Evolutionary conservation across 2,329 filamentous ascomycete species (phyloP), one percentile per base, ranked within the genome.

Genomic region (Mariannaea sp.): DNA sequence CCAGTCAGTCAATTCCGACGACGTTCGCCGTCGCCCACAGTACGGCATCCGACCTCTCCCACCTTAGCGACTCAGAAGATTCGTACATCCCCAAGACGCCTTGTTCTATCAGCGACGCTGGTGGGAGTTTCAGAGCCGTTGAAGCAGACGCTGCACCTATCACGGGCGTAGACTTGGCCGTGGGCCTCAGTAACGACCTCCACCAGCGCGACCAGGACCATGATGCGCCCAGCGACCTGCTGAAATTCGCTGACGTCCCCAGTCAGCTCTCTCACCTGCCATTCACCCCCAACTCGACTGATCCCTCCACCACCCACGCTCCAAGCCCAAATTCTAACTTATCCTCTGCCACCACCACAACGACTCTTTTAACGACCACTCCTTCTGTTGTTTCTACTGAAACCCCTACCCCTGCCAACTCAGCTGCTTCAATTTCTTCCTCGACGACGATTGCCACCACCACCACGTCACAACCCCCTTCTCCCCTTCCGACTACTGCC

Each of bases 211-310:
- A 61, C 63, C 55, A 51, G 60, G 62, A 61, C 59, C 59, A 66
- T 64, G 64, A 66, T 65, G 56, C 55, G 53, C 55, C 60, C 38
- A 56, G 53, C 64, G 55, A 58, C 55, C 60, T 60, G 42, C 58
- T 69, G 59, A 67, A 65, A 58, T 60, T 64, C 60, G 61, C 65
- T 65, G 65, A 66, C 57, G 53, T 64, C 54, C 64, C 64, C 57
- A 57, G 58, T 58, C 58, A 67, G 49, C 53, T 62, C 48, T 57
- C 65, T 49, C 57, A 64, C 54, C 59, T 63, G 52, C 59, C 63
- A 39, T 65, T 59, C 60, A 65, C 60, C 64, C 65, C 64, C 57
- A 62, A 64, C 58, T 62, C 66, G 53, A 57, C 57, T 58, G 60
- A 60, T 58, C 55, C 55, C 61, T 55, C 46, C 65, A 59, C 53